Evolutionary conservation across 768 basidiomycete genomes (phyloP).

Genomic region (Tricholoma terreum): DNA sequence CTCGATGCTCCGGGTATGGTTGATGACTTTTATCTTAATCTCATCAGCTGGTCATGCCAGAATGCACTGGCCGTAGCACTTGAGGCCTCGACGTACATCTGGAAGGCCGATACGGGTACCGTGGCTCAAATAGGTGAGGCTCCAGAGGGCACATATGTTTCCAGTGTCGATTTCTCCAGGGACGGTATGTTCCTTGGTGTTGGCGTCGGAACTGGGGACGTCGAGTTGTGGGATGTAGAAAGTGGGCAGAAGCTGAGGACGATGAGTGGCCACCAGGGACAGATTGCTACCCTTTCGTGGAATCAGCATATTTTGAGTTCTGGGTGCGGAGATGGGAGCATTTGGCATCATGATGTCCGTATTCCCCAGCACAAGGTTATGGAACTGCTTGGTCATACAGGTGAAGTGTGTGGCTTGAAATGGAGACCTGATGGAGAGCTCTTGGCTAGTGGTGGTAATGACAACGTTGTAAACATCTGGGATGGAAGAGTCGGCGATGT

Average conservation of each 20-base stretch:
- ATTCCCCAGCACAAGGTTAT: conserved; percentile 84
- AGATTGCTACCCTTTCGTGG: conserved; percentile 87
- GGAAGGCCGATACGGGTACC: conserved; percentile 86
- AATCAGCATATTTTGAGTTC: conserved; percentile 80
- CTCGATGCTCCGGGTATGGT: conserved; percentile 91
- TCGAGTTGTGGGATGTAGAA: conserved; percentile 95
- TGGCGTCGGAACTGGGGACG: conserved; percentile 76
- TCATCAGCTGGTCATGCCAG: conserved; percentile 83
- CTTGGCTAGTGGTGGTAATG: conserved; percentile 93
- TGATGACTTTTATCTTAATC: conserved; percentile 97
- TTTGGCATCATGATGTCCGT: conserved; percentile 96
- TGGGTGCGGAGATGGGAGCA: conserved; percentile 91
- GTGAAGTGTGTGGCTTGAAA: conserved; percentile 89
- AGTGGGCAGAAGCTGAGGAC: conserved; percentile 75
- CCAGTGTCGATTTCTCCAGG: conserved; percentile 74
- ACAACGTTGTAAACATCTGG: conserved; percentile 98
- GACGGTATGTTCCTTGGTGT: conserved; percentile 82
- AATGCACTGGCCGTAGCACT: conserved; percentile 91
- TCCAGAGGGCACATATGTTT: conserved; percentile 72
- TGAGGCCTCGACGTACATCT: conserved; percentile 84
- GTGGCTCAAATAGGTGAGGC: conserved; percentile 79
- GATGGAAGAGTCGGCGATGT: conserved; percentile 75
- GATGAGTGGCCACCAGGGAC: conserved; percentile 85
- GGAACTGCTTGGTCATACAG: conserved; percentile 85
- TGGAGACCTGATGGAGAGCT: conserved; percentile 89